Evolutionary conservation across 495 filamentous ascomycete genomes (phyloP).

Genomic region (Neurospora sp.): DNA sequence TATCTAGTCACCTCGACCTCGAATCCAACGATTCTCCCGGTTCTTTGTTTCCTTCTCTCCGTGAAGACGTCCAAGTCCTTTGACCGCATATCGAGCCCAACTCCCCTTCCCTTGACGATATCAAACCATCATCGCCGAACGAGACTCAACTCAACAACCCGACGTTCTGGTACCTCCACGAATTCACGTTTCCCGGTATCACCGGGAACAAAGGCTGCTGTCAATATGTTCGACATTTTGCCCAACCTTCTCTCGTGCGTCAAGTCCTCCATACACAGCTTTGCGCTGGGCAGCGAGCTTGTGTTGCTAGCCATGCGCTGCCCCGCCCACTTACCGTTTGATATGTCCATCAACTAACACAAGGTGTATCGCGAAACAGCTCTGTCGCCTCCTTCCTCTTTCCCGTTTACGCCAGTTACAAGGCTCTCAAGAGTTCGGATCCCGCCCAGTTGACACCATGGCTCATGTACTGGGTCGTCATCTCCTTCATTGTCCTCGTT

Average conservation of each 20-base stretch:
- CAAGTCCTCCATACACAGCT: conserved; percentile 4
- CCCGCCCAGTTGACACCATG: conserved; percentile 91
- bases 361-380: conserved; percentile 28
- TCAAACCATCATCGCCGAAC: not conserved
- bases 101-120: not conserved
- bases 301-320: not conserved
- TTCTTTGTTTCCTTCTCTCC: not conserved
- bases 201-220: not conserved
- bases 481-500: conserved; percentile 68
- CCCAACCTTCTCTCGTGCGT: conserved; percentile 73
- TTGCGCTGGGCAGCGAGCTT: conserved; percentile 2
- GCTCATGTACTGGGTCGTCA: conserved; percentile 98
- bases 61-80: not conserved
- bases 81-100: not conserved
- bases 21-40: not conserved
- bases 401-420: conserved; percentile 95
- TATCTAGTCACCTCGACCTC: not conserved
- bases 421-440: conserved; percentile 87
- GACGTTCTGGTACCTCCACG: not conserved
- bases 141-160: not conserved
- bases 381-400: conserved; percentile 88
- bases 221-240: conserved; percentile 68
- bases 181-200: not conserved
- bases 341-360: conserved; percentile 1
- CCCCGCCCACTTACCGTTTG: not conserved